These are phyloP conservation scores for Aspergillus incahuasiensis DNA, from an alignment of 495 filamentous ascomycete genomes.

Conservation along the genomic window DNA sequence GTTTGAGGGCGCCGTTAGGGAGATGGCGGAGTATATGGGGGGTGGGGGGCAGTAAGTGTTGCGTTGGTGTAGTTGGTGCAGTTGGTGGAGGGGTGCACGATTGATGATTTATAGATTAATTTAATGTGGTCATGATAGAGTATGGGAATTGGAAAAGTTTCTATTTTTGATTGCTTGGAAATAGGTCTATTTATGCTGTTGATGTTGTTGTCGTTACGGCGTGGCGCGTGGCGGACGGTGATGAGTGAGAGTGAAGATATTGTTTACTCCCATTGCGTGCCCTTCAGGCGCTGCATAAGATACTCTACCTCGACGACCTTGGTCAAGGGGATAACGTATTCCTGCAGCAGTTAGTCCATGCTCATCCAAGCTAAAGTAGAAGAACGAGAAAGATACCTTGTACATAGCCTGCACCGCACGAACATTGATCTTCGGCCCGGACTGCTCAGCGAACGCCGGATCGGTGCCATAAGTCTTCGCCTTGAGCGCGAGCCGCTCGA, in stretches of 20 bases:
- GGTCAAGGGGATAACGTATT: slow-evolving; percentile 93
- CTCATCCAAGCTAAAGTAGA: not conserved
- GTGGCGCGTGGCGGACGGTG: slow-evolving; percentile 8
- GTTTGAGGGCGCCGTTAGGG: slow-evolving; percentile 65
- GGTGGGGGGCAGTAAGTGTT: slow-evolving; percentile 48
- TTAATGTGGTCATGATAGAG: slow-evolving; percentile 23
- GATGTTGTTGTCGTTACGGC: slow-evolving; percentile 11
- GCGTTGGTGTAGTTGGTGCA: too few species aligned
- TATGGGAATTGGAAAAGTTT: slow-evolving; percentile 16
- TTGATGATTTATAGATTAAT: slow-evolving; percentile 15
- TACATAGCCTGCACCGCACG: slow-evolving; percentile 95
- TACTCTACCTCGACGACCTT: slow-evolving; percentile 98
- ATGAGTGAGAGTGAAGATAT: not conserved
- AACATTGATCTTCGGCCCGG: slow-evolving; percentile 74
- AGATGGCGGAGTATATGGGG: slow-evolving; percentile 64
- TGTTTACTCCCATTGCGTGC: slow-evolving; percentile 55
- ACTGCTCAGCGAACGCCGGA: slow-evolving; percentile 59
- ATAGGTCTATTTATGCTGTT: slow-evolving; percentile 12
- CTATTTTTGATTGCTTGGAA: slow-evolving; percentile 9
- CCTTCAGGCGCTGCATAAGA: slow-evolving; percentile 84
- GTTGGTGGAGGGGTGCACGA: slow-evolving; percentile 3
- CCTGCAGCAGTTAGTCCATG: slow-evolving; percentile 38
- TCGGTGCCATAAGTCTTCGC: slow-evolving; percentile 94
- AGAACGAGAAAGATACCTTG: slow-evolving; percentile 45
- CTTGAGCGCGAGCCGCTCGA: slow-evolving; percentile 84